Conservation (phyloP, 2,329 filamentous ascomycete genomes). For the Colletotrichum costaricense region DNA sequence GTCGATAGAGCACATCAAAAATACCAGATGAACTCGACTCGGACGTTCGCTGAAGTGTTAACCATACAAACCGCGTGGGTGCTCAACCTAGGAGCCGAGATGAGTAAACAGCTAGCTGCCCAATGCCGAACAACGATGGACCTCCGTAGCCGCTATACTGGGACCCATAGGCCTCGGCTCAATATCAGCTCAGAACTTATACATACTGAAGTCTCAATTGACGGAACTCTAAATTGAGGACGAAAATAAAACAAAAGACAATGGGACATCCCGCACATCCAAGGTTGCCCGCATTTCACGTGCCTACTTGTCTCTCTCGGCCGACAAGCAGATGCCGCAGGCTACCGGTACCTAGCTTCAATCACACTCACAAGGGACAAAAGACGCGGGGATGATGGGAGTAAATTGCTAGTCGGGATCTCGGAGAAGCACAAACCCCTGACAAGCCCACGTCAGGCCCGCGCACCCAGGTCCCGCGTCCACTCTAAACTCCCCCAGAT, state of each 20-base stretch:
- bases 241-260: slow-evolving; percentile 6
- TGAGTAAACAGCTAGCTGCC: background rate
- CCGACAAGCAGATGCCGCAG: slow-evolving; percentile 4
- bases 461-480: slow-evolving; percentile 17
- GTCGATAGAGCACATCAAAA: background rate
- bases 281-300: slow-evolving; percentile 29
- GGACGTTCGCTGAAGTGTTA: background rate
- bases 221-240: slow-evolving; percentile 7
- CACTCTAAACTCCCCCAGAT: slow-evolving; percentile 8
- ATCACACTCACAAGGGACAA: background rate
- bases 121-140: slow-evolving; percentile 18
- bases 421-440: slow-evolving; percentile 31
- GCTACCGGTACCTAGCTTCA: background rate
- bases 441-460: slow-evolving; percentile 32
- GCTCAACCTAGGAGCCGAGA: background rate
- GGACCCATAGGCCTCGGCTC: slow-evolving; percentile 22
- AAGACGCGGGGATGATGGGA: slow-evolving; percentile 31
- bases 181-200: background rate
- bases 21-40: background rate
- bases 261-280: slow-evolving; percentile 1
- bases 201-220: slow-evolving; percentile 1
- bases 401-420: slow-evolving; percentile 27
- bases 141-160: background rate
- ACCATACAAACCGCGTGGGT: background rate
- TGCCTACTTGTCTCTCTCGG: slow-evolving; percentile 24